Conservation (phyloP, 768 basidiomycete genomes). For the Collybia sordida region DNA sequence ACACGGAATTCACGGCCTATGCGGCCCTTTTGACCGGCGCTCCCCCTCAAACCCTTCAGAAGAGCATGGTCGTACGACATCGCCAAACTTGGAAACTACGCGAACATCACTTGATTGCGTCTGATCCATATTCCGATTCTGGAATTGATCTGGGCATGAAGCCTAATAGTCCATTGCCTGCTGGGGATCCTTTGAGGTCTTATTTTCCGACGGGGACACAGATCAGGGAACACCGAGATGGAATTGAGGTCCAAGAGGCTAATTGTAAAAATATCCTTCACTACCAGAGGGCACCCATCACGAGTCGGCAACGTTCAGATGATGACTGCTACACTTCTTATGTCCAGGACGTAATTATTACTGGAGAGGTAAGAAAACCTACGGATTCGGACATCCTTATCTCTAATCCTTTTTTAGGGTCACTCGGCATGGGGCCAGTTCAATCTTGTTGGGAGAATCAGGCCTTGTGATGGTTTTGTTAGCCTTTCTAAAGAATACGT, state of each 20-base stretch:
- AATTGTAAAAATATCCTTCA: constrained; percentile 26
- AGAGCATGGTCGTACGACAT: constrained; percentile 77
- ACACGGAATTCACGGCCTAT: constrained; percentile 84
- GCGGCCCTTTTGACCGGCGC: constrained; percentile 72
- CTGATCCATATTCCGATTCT: constrained; percentile 27
- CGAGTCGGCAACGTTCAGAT: constrained; percentile 7
- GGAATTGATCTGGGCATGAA: constrained; percentile 34
- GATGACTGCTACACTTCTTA: constrained; percentile 14
- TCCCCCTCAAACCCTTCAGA: constrained; percentile 63
- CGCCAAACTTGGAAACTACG: constrained; percentile 88
- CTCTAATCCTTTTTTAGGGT: constrained; percentile 46
- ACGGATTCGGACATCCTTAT: background rate
- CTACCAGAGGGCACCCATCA: constrained; percentile 27
- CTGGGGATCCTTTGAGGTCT: constrained; percentile 63
- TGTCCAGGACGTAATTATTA: constrained; percentile 64
- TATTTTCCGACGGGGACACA: constrained; percentile 56
- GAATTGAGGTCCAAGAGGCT: constrained; percentile 48
- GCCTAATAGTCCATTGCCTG: constrained; percentile 37
- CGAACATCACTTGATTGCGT: constrained; percentile 61
- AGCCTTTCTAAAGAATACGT: constrained; percentile 87
- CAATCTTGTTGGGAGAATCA: constrained; percentile 73
- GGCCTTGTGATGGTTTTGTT: constrained; percentile 79
- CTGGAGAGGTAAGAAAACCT: constrained; percentile 59
- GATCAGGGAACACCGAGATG: constrained; percentile 46
- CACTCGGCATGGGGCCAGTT: constrained; percentile 94